Base-by-base conservation (phyloP, 2,329 filamentous ascomycete species). In the Cladobotryum protrusum region DNA sequence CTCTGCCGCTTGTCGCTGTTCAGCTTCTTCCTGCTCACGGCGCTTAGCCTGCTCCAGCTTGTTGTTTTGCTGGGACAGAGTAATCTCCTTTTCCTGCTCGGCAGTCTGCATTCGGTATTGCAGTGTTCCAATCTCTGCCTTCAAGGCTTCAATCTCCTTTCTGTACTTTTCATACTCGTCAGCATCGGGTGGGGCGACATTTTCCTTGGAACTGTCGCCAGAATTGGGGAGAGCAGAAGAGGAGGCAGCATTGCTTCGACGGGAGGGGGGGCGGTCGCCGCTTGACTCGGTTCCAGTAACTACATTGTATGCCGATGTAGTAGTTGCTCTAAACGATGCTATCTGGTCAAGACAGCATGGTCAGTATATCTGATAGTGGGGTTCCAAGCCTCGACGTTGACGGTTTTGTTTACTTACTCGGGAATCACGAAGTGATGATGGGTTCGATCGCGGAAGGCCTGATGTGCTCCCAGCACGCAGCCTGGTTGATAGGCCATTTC, bases 21-120 rank as follows among this genome's bases (percentile, higher is more conserved):
- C 85, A 61, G 87, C 90, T 62, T 96, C 91, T 8, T 88, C 85
- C 60, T 96, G 90, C n/a, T 88, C 86, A 55, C 86, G 87, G 43
- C 84, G 77, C 57, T 88, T 84, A 2, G 85, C 77, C 49, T 95
- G 89, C 54, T 92, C 83, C 18, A 96, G 68, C 61, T 96, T 92
- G 59, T 88, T 87, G 56, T 89, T 86, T 59, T 93, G 87, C 54
- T 89, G 84, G 14, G 96, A 75, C 9, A 82, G 77, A 43, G 83
- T 75, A 60, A 96, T 79, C 51, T 95, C 89, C 59, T 87, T 85
- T 62, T 97, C 92, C 59, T 96, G 89, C 60, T 92, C 91, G 47
- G 88, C 73, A 15, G 87, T 92, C 61, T 90, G 87, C 57, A 96
- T 77, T 52, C 92, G 89, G 70, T 96, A 99, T 54, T 85, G 85